phyloP scores from a whole-genome alignment of 2,329 filamentous ascomycete species.

The Arthrinium phaeospermum region DNA sequence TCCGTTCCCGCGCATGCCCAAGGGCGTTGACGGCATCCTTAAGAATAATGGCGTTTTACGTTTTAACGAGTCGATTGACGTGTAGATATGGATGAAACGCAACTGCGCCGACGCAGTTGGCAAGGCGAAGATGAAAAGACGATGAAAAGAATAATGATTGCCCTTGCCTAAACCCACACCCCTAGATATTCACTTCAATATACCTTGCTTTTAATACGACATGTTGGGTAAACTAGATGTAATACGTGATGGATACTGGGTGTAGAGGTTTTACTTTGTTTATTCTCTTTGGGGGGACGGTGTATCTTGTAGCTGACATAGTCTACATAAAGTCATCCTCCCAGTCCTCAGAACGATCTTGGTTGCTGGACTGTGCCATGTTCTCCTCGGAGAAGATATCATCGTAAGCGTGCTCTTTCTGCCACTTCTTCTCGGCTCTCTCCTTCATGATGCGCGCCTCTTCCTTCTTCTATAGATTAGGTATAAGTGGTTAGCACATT shows the following conservation, averaged over 20 bases:
- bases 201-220: background rate
- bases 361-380: slow-evolving; percentile 79
- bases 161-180: background rate
- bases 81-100: slow-evolving; percentile 44
- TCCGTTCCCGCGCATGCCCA: slow-evolving; percentile 67
- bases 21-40: slow-evolving; percentile 86
- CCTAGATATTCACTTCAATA: background rate
- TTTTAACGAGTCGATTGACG: slow-evolving; percentile 91
- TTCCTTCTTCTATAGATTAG: slow-evolving; percentile 69
- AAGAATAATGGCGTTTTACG: slow-evolving; percentile 85
- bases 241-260: background rate
- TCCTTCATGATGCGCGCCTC: slow-evolving; percentile 77
- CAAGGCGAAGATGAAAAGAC: background rate
- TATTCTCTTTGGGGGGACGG: background rate
- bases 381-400: slow-evolving; percentile 86
- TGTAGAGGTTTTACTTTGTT: background rate
- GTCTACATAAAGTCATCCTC: slow-evolving; percentile 89
- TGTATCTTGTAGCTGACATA: background rate
- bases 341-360: slow-evolving; percentile 78
- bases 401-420: slow-evolving; percentile 98
- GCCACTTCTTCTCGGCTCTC: slow-evolving; percentile 86
- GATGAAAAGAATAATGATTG: background rate
- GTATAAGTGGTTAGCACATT: background rate
- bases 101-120: background rate
- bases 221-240: background rate